Percentiles rank a stretch among this genome's conserved stretches.
These are phyloP conservation scores for Myxozyma monticola DNA, from an alignment of 805 yeast species.

Conservation along the genomic window DNA sequence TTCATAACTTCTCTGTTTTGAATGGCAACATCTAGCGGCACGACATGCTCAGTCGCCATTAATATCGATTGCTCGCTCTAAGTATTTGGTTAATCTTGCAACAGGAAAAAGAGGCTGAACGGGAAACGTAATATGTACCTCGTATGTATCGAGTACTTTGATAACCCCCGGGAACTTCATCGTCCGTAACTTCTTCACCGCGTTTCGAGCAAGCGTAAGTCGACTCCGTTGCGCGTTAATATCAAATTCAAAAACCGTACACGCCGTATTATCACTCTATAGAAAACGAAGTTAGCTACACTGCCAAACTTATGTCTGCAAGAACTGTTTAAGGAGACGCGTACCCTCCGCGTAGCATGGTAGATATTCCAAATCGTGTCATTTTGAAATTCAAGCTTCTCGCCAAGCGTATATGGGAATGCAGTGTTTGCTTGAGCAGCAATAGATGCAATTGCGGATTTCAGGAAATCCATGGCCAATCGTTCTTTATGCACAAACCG, in stretches of 20 bases:
- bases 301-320: not conserved
- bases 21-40: conserved; percentile 50
- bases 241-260: conserved; percentile 68
- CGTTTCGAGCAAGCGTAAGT: conserved; percentile 47
- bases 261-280: conserved; percentile 50
- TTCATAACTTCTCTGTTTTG: conserved; percentile 34
- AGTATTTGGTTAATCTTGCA: not conserved
- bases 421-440: conserved; percentile 35
- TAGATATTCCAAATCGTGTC: conserved; percentile 61
- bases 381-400: conserved; percentile 31
- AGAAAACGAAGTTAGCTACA: not conserved
- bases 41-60: conserved; percentile 66
- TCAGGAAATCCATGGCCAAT: conserved; percentile 37
- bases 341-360: conserved; percentile 52
- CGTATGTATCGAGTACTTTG: conserved; percentile 61
- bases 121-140: conserved; percentile 34
- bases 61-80: conserved; percentile 53
- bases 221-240: conserved; percentile 40
- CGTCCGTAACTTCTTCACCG: conserved; percentile 51
- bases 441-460: conserved; percentile 31
- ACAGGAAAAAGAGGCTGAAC: not conserved
- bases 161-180: conserved; percentile 72
- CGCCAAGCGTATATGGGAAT: conserved; percentile 37
- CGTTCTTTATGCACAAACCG: not conserved
- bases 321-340: conserved; percentile 14